Evolutionary conservation across 2,329 filamentous ascomycete species (phyloP).

Genomic region (Rhytidhysteron rufulum): DNA sequence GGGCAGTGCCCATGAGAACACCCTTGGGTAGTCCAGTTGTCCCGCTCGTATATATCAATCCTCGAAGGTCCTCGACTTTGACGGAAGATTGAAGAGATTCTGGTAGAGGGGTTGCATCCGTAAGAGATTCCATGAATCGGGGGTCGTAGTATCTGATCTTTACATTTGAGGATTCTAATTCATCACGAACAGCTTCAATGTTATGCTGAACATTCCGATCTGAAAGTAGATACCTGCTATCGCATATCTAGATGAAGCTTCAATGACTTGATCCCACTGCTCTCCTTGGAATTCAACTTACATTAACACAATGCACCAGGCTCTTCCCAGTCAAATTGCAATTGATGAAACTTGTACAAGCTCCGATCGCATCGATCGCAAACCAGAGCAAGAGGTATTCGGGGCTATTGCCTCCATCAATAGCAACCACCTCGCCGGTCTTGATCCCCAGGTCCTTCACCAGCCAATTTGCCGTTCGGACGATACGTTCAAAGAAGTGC

Average conservation of each 20-base stretch:
- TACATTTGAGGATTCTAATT: slow-evolving; percentile 19
- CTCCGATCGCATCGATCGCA: slow-evolving; percentile 32
- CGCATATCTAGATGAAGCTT: slow-evolving; percentile 49
- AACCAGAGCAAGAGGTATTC: slow-evolving; percentile 38
- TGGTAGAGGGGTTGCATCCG: slow-evolving; percentile 19
- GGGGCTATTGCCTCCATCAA: slow-evolving; percentile 32
- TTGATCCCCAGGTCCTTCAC: slow-evolving; percentile 31
- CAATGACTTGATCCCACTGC: neutral
- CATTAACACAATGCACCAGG: slow-evolving; percentile 33
- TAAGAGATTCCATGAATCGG: slow-evolving; percentile 18
- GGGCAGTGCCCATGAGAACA: slow-evolving; percentile 22
- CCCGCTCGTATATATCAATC: slow-evolving; percentile 34
- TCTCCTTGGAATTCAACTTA: slow-evolving; percentile 12
- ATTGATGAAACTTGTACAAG: slow-evolving; percentile 30
- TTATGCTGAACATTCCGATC: slow-evolving; percentile 50
- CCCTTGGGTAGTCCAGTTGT: slow-evolving; percentile 34
- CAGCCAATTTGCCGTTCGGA: slow-evolving; percentile 31
- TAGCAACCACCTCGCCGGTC: slow-evolving; percentile 30
- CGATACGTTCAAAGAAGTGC: slow-evolving; percentile 27
- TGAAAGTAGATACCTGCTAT: slow-evolving; percentile 41
- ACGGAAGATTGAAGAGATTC: slow-evolving; percentile 19
- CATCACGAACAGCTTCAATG: slow-evolving; percentile 22
- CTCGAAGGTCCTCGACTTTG: slow-evolving; percentile 21
- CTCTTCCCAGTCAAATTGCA: slow-evolving; percentile 33
- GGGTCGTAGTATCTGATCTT: slow-evolving; percentile 29